Conservation (phyloP, 176 grass and related monocot species). For the Aegilops longissima region DNA sequence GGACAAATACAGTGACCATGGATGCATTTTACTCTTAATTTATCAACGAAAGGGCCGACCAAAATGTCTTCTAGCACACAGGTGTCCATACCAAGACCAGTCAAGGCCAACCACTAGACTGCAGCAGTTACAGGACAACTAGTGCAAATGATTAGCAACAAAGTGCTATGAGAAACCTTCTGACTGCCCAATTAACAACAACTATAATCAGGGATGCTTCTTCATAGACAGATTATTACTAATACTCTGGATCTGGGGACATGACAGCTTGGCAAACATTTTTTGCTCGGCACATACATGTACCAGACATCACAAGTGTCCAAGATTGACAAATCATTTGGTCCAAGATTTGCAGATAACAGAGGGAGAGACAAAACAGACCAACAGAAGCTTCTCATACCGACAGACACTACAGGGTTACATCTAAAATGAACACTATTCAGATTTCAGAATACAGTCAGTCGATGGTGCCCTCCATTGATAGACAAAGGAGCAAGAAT, state of each 20-base stretch:
- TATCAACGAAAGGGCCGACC: too few relatives aligned
- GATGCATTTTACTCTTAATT: too few relatives aligned
- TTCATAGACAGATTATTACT: neutral
- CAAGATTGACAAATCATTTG: slow-evolving; percentile 18
- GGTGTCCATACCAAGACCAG: too few relatives aligned
- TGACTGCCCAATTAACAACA: too few relatives aligned
- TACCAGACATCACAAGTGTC: slow-evolving; percentile 24
- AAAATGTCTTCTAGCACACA: too few relatives aligned
- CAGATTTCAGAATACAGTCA: too few relatives aligned
- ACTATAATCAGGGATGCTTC: neutral
- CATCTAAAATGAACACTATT: too few relatives aligned
- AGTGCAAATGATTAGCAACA: too few relatives aligned
- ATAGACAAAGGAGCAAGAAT: slow-evolving; percentile 16
- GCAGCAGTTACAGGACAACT: too few relatives aligned
- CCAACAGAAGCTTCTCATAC: slow-evolving; percentile 15
- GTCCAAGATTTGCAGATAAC: slow-evolving; percentile 22
- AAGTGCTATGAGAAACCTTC: too few relatives aligned
- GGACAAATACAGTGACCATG: too few relatives aligned
- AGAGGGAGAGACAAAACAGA: neutral
- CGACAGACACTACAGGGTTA: slow-evolving; percentile 25
- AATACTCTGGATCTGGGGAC: slow-evolving; percentile 14
- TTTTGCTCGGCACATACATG: neutral
- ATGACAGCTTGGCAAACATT: slow-evolving; percentile 29
- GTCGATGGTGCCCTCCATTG: neutral
- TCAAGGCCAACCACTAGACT: too few relatives aligned